Evolutionary conservation across 2,329 filamentous ascomycete species (phyloP).

Genomic region (Cladophialophora immunda): DNA sequence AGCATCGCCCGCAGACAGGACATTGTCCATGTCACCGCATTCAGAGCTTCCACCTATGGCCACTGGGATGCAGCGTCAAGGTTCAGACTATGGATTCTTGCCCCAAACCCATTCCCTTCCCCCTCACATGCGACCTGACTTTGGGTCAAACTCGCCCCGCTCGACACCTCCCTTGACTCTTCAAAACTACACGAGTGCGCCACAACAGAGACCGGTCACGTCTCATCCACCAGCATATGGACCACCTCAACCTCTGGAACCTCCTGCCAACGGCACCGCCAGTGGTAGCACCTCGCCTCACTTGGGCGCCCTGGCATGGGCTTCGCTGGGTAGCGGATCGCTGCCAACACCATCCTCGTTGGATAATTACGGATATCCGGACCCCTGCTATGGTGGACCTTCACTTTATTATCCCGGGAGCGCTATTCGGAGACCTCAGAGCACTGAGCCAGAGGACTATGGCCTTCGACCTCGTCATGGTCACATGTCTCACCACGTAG

Average conservation of each 20-base stretch:
- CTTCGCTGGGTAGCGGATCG: constrained; percentile 78
- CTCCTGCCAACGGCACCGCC: constrained; percentile 73
- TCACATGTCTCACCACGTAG: constrained; percentile 36
- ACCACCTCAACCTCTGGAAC: constrained; percentile 84
- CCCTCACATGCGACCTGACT: constrained; percentile 79
- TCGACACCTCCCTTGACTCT: constrained; percentile 69
- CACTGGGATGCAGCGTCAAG: constrained; percentile 70
- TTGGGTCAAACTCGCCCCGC: constrained; percentile 71
- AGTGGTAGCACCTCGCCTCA: constrained; percentile 88
- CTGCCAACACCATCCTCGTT: constrained; percentile 75
- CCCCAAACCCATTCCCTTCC: constrained; percentile 77
- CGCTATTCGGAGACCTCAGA: constrained; percentile 75
- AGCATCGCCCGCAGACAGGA: constrained; percentile 81
- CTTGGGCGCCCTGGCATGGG: constrained; percentile 83
- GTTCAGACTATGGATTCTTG: constrained; percentile 78
- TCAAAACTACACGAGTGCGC: constrained; percentile 63
- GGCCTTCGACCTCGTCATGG: constrained; percentile 62
- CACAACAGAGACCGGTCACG: constrained; percentile 70
- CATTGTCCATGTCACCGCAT: constrained; percentile 80
- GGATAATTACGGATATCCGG: constrained; percentile 85
- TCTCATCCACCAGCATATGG: constrained; percentile 86
- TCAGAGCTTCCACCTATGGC: constrained; percentile 75
- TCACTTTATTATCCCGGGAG: constrained; percentile 76
- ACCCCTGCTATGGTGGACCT: constrained; percentile 70
- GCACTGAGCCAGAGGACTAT: constrained; percentile 75